Evolutionary conservation across 441 rosid species (phyloP), one percentile per base, ranked within the genome.

Genomic region (Aquilaria agallochum): DNA sequence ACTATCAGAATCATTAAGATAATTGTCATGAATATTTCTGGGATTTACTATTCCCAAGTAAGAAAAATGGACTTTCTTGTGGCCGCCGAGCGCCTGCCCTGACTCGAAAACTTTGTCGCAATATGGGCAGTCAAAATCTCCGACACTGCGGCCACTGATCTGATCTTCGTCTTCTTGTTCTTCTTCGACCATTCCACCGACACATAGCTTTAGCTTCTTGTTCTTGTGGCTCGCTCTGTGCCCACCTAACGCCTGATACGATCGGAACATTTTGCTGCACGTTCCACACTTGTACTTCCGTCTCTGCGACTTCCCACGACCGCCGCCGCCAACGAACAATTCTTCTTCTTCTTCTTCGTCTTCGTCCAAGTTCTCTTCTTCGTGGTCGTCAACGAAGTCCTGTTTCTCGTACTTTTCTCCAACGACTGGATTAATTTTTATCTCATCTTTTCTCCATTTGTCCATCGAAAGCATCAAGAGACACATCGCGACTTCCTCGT

Each of bases 51-150:
- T 33, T 9, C 63, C 53, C 13, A 74, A 30, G 56, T 64, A 67
- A 27, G 73, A 57, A 45, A 74, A 63, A 53, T 85, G 88, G 40
- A 74, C 71, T 60, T 81, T 83, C 64, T 85, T 85, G 64, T 85
- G 84, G 0, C 91, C 88, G 11, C 86, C 86, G 2, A 80, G 77
- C 4, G 80, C 91, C 61, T 85, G 84, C 4, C 88, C 88, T 2
- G 88, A 80, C 33, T 73, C 81, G 51, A 83, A 83, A 49, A 68
- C 77, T 8, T 75, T 75, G 1, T 68, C 72, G 50, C 88, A 85
- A 48, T 69, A 73, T 9, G 78, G 65, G 11, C 65, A 62, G 5
- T 53, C n/a, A 44, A 62, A 62, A 48, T n/a, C 2, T 11, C 12
- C 42, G 11, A 3, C 53, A 50, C n/a, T 11, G 8, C n/a, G 53